Evolutionary conservation across 345 rosid genomes (phyloP).

Genomic region (Boechera retrofracta): DNA sequence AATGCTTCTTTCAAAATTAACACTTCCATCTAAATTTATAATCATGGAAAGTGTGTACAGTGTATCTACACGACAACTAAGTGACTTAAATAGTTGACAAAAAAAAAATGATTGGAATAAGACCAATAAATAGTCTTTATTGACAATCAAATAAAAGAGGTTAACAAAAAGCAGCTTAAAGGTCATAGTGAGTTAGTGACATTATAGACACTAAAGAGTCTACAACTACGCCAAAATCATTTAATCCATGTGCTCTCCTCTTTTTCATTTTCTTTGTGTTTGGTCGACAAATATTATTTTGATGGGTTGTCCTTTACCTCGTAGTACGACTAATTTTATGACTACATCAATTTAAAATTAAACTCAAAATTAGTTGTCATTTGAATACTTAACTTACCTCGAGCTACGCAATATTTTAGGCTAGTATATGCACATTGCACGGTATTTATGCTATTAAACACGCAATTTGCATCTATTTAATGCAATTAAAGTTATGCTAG

Average conservation of each 20-base stretch:
- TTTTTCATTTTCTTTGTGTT: neutral
- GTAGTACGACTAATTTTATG: neutral
- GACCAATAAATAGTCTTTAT: constrained; percentile 37
- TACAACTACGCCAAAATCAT: constrained; percentile 32
- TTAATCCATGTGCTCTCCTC: constrained; percentile 36
- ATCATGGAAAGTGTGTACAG: constrained; percentile 10
- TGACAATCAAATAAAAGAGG: constrained; percentile 37
- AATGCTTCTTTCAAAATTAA: neutral
- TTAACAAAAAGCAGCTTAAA: constrained; percentile 37
- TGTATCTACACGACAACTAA: constrained; percentile 34
- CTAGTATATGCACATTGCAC: neutral
- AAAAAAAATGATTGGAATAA: constrained; percentile 28
- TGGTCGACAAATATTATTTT: neutral
- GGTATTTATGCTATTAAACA: neutral
- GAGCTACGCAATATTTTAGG: neutral
- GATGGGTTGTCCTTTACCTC: neutral
- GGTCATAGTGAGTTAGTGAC: constrained; percentile 19
- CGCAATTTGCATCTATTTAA: too few species aligned
- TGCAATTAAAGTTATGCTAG: neutral
- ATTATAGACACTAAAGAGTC: constrained; percentile 13
- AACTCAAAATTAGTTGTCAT: neutral
- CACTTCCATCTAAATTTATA: neutral
- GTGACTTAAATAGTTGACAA: constrained; percentile 37
- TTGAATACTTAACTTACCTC: neutral
- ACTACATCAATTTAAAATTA: neutral